Percentiles rank a stretch among this genome's conserved stretches.
These are phyloP conservation scores for Pisolithus microcarpus DNA, from an alignment of 768 basidiomycete species.

Conservation along the genomic window DNA sequence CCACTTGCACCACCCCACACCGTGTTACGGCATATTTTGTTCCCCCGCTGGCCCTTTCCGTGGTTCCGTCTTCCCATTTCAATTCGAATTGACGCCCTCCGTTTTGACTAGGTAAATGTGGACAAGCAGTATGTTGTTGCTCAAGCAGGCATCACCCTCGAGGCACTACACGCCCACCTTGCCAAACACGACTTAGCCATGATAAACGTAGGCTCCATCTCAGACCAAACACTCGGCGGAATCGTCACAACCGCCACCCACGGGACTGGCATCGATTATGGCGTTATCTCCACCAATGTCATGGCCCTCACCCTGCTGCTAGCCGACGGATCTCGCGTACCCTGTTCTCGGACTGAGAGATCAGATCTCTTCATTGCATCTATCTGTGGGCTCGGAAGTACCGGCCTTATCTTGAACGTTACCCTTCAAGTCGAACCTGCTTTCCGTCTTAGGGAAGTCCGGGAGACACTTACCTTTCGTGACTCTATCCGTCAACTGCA, in stretches of 20 bases:
- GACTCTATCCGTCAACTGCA: constrained; percentile 55
- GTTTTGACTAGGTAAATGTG: constrained; percentile 50
- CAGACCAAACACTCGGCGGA: constrained; percentile 91
- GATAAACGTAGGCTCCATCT: constrained; percentile 91
- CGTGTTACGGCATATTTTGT: background rate
- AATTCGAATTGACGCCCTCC: constrained; percentile 1
- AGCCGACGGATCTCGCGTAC: constrained; percentile 64
- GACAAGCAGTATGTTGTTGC: constrained; percentile 62
- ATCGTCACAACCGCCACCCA: constrained; percentile 93
- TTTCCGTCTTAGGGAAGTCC: constrained; percentile 73
- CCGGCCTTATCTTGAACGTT: constrained; percentile 79
- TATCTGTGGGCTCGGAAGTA: constrained; percentile 84
- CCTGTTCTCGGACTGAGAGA: constrained; percentile 56
- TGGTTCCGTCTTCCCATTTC: constrained; percentile 3
- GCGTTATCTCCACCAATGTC: constrained; percentile 78
- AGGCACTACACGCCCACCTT: constrained; percentile 64
- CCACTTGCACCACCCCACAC: background rate
- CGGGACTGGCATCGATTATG: constrained; percentile 76
- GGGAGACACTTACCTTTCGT: constrained; percentile 55
- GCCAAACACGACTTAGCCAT: constrained; percentile 68
- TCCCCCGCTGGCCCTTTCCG: background rate
- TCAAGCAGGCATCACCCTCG: constrained; percentile 74
- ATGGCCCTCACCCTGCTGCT: constrained; percentile 67
- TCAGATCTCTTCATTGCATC: constrained; percentile 83
- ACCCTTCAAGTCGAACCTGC: constrained; percentile 73